These are phyloP conservation scores for Dioszegia aurantiaca DNA, from an alignment of 768 basidiomycete genomes.

Conservation along the genomic window DNA sequence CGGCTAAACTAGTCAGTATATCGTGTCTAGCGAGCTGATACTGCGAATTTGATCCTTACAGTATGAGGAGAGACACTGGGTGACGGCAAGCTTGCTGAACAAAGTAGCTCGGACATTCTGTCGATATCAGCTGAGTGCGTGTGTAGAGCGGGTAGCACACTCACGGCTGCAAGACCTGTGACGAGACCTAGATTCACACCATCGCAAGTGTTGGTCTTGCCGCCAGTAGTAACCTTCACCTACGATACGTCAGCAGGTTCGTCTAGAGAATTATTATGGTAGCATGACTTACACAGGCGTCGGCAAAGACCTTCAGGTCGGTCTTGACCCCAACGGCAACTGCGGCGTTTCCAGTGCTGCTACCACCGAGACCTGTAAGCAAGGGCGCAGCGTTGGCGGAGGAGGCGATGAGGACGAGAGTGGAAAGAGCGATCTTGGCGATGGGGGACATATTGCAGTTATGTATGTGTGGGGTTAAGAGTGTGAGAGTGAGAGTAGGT, in stretches of 20 bases:
- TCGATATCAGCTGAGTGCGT: neutral
- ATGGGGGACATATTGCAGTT: slow-evolving; percentile 12
- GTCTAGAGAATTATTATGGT: neutral
- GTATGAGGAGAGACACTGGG: slow-evolving; percentile 11
- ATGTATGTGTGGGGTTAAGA: neutral
- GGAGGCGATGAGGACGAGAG: slow-evolving; percentile 11
- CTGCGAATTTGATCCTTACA: slow-evolving; percentile 14
- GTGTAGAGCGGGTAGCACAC: no score
- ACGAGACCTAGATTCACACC: neutral
- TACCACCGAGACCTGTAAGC: neutral
- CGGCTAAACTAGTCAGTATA: slow-evolving; percentile 3
- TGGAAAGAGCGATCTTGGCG: slow-evolving; percentile 10
- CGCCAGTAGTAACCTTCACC: slow-evolving; percentile 10
- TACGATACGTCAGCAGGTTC: neutral
- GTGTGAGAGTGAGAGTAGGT: neutral
- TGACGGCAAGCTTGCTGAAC: slow-evolving; percentile 13
- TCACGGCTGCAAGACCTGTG: slow-evolving; percentile 6
- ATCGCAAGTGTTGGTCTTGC: slow-evolving; percentile 10
- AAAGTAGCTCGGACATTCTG: neutral
- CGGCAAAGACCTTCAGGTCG: slow-evolving; percentile 10
- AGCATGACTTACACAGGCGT: slow-evolving; percentile 15
- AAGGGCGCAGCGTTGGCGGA: slow-evolving; percentile 1
- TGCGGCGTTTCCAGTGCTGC: neutral
- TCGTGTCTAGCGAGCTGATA: neutral
- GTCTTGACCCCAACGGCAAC: neutral